Evolutionary conservation across 2,329 filamentous ascomycete species (phyloP).

Genomic region (Ophiostoma populinum): DNA sequence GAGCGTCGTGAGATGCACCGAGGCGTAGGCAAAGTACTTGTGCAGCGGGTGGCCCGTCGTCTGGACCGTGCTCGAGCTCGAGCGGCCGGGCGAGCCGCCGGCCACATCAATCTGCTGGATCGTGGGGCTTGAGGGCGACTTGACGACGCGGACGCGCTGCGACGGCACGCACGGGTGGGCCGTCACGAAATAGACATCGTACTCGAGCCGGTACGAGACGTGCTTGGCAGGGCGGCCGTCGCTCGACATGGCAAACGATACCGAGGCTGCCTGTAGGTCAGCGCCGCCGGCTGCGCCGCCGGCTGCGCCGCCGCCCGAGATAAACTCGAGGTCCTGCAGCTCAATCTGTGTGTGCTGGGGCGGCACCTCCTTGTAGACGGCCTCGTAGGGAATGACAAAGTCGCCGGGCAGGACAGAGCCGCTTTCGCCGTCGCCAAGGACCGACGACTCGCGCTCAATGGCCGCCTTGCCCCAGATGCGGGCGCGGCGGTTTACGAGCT

Average conservation of each 20-base stretch:
- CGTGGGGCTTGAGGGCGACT: conserved; percentile 40
- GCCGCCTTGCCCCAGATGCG: conserved; percentile 43
- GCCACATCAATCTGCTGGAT: conserved; percentile 38
- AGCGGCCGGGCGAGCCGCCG: conserved; percentile 21
- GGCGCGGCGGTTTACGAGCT: conserved; percentile 17
- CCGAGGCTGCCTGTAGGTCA: too few relatives aligned
- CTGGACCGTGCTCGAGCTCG: conserved; percentile 25
- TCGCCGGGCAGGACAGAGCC: conserved; percentile 39
- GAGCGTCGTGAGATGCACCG: conserved; percentile 41
- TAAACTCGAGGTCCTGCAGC: conserved; percentile 33
- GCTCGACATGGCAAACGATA: conserved; percentile 24
- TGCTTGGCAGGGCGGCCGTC: conserved; percentile 23
- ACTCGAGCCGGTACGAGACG: conserved; percentile 28
- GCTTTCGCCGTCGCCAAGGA: conserved; percentile 39
- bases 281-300: too few relatives aligned
- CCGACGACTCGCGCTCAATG: conserved; percentile 41
- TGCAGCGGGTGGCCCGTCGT: conserved; percentile 43
- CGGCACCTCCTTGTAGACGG: conserved; percentile 29
- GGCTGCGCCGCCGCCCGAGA: too few relatives aligned
- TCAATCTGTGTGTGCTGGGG: conserved; percentile 28
- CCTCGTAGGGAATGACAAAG: conserved; percentile 44
- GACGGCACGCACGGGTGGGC: conserved; percentile 47
- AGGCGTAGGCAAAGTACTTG: conserved; percentile 42
- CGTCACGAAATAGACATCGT: conserved; percentile 48
- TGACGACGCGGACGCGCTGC: conserved; percentile 37